Conservation (phyloP, 805 yeast species). For the Myxozyma neglecta region DNA sequence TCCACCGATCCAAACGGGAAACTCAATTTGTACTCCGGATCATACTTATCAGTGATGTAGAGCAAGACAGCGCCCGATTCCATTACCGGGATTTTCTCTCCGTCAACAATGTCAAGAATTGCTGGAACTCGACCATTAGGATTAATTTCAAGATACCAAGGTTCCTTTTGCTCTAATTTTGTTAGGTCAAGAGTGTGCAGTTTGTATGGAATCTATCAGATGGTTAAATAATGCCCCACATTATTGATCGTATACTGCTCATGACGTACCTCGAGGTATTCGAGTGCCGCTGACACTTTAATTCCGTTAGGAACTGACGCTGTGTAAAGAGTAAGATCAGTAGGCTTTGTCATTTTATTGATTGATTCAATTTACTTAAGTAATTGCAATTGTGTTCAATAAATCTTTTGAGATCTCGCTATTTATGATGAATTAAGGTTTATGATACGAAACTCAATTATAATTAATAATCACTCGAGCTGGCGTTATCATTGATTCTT, state of each 20-base stretch:
- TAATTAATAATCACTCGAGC: too few species aligned
- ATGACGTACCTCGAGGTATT: slow-evolving; percentile 33
- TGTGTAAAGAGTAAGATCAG: slow-evolving; percentile 36
- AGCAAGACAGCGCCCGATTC: slow-evolving; percentile 64
- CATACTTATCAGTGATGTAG: slow-evolving; percentile 62
- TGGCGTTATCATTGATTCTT: too few species aligned
- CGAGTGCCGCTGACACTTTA: slow-evolving; percentile 43
- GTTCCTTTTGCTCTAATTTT: slow-evolving; percentile 52
- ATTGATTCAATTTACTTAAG: not conserved
- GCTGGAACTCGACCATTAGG: slow-evolving; percentile 68
- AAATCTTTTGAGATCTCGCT: too few species aligned
- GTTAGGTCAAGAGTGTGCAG: slow-evolving; percentile 46
- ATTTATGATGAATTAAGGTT: too few species aligned
- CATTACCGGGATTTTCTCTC: slow-evolving; percentile 48
- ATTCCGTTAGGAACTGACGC: slow-evolving; percentile 47
- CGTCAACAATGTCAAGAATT: slow-evolving; percentile 45
- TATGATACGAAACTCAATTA: too few species aligned
- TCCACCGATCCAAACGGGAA: slow-evolving; percentile 42
- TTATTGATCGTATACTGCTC: not conserved
- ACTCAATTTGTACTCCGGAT: slow-evolving; percentile 50
- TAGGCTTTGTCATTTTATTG: slow-evolving; percentile 1
- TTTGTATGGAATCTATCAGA: slow-evolving; percentile 36
- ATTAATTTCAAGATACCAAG: slow-evolving; percentile 57
- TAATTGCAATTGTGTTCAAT: too few species aligned
- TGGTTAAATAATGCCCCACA: too few species aligned